Base-by-base conservation (phyloP, 1,139 yeast species). In the Debaryomycetaceae sp. region DNA sequence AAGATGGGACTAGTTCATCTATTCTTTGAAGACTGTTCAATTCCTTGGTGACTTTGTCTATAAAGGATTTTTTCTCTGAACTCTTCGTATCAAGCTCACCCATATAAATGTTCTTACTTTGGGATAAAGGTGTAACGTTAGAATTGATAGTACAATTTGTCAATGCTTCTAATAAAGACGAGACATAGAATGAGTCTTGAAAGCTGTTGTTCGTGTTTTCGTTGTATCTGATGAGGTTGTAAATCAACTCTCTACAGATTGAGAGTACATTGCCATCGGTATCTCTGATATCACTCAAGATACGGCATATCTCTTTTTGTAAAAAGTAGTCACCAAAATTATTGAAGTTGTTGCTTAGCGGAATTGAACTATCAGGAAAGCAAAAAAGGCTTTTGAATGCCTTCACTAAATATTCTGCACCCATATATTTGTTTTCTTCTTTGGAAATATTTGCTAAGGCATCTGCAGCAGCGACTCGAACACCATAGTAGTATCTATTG, bases 1-100 rank as follows among this genome's bases (percentile, higher is more conserved):
- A 81, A 0, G 96, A 83, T 0, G 97, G 95, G 11, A 85, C 75
- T 95, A 96, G 90, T 41, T 81, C 84, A 56, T 93, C 98, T 65
- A 95, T 72, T 51, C 91, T 81, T 51, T 83, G 82, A 49, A 84
- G 78, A 49, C 98, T 75, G 44, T 83, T 81, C 41, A 95, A 69
- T 58, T 91, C 78, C 6, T 59, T 55, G 6, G 65, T 47, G 1
- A 67, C 76, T 37, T 56, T 58, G 5, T 54, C 53, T 6, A 62
- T 52, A 46, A 71, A 69, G 29, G 55, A 55, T 29, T 57, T 55
- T 22, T 58, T 6, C 54, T 60, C 36, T 9, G 20, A 24, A 13
- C 39, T 37, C 13, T 52, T 47, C 2, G 11, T 11, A 13, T 34
- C 29, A 31, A 31, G 36, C 7, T 57, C 55, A 37, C 49, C 45